Conservation (phyloP, 345 rosid genomes). For the Capsella bursapastoris region DNA sequence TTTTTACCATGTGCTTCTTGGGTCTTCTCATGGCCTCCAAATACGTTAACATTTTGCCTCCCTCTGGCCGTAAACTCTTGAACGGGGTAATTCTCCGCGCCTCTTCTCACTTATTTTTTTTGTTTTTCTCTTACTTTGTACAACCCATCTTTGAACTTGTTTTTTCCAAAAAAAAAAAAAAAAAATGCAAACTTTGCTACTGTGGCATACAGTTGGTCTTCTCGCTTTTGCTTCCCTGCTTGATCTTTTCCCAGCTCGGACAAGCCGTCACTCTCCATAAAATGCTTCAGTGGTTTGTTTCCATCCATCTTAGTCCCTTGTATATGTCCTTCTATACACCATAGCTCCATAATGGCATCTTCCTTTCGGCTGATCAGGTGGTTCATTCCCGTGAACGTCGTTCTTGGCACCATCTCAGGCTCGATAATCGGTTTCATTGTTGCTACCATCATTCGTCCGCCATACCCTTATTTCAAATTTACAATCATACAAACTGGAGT, state of each 20-base stretch:
- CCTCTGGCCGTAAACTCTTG: constrained; percentile 84
- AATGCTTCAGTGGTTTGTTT: constrained; percentile 80
- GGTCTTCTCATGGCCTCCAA: constrained; percentile 99
- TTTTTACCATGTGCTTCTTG: constrained; percentile 89
- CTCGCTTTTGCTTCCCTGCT: constrained; percentile 94
- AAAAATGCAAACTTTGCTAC: not conserved
- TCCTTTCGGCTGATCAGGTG: constrained; percentile 61
- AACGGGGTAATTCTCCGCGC: constrained; percentile 67
- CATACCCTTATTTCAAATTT: constrained; percentile 95
- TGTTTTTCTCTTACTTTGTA: not conserved
- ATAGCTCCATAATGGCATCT: not conserved
- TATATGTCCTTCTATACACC: not conserved
- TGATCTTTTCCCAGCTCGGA: constrained; percentile 97
- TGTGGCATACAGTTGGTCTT: constrained; percentile 78
- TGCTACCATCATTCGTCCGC: constrained; percentile 76
- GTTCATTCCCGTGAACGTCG: constrained; percentile 93
- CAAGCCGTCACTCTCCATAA: constrained; percentile 86
- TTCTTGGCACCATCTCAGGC: constrained; percentile 74
- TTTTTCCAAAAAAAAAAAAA: too few species aligned
- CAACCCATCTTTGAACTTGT: too few species aligned
- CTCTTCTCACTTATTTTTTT: not conserved
- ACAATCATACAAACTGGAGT: constrained; percentile 85
- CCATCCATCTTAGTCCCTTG: not conserved
- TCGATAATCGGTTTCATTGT: constrained; percentile 75
- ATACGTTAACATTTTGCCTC: constrained; percentile 87